A percentile compares a stretch with the other conserved stretches of the same genome.
Conservation (phyloP, 306 rosid species). For the Castanopsis chinensis region DNA sequence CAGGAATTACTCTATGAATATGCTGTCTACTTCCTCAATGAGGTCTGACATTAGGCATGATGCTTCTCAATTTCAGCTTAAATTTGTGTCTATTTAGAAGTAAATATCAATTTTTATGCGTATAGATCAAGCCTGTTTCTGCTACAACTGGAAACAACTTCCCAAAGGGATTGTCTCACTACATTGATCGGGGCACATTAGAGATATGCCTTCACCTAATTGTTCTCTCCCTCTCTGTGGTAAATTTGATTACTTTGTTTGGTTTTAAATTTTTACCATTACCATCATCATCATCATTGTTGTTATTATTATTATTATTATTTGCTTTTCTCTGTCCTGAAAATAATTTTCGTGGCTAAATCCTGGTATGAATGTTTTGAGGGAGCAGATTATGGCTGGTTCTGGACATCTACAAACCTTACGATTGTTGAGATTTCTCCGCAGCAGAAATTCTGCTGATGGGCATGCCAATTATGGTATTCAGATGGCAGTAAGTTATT, state of each 20-base stretch:
- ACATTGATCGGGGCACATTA: constrained; percentile 85
- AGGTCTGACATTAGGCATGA: constrained; percentile 48
- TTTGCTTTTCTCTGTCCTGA: background rate
- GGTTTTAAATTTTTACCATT: constrained; percentile 6
- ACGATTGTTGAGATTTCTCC: constrained; percentile 75
- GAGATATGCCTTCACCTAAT: constrained; percentile 91
- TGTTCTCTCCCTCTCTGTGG: constrained; percentile 93
- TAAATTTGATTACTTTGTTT: constrained; percentile 29
- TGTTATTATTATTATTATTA: too few species aligned
- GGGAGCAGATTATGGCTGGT: constrained; percentile 91
- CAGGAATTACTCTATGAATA: constrained; percentile 80
- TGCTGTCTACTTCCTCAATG: constrained; percentile 83
- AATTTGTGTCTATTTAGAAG: constrained; percentile 18
- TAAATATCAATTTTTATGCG: constrained; percentile 13
- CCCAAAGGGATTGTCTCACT: constrained; percentile 83
- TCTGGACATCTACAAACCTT: constrained; percentile 95
- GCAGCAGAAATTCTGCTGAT: constrained; percentile 87
- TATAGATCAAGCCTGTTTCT: constrained; percentile 80
- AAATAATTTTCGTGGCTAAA: constrained; percentile 13
- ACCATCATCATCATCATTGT: background rate
- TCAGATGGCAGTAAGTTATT: constrained; percentile 99
- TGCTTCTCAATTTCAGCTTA: constrained; percentile 20
- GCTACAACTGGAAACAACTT: constrained; percentile 53
- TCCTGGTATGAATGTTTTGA: constrained; percentile 30
- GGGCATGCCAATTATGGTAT: constrained; percentile 88